Evolutionary conservation across 441 rosid species (phyloP), one percentile per base, ranked within the genome.

Genomic region (Capsella rubella): DNA sequence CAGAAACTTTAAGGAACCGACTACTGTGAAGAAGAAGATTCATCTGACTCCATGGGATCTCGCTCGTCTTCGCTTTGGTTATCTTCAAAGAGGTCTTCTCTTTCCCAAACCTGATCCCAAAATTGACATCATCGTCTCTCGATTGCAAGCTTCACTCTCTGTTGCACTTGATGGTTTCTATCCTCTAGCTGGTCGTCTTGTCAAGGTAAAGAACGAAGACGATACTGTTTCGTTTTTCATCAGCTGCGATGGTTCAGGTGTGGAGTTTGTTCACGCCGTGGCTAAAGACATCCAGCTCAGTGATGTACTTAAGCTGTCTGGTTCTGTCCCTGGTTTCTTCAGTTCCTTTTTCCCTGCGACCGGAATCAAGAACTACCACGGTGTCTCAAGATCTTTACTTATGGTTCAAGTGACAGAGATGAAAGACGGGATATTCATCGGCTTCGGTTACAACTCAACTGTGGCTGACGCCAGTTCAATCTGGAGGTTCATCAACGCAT

Each of bases 341-440:
- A 43, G 54, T 34, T 61, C 72, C 0, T 74, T 82, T 52, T 86
- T 82, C 56, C 78, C 80, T 1, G 68, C 80, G 0, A 82, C 77
- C 1, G 85, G 81, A 0, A 6, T 76, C 40, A 70, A 47, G 66
- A 80, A 71, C 73, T 49, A 32, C 6, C 47, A 80, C 2, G 85
- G 81, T 3, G 61, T 54, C 13, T 59, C 71, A 5, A 75, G 82
- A 9, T 80, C 88, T 5, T 55, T 83, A 28, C 74, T 87, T 8
- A 79, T 74, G 42, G 80, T 87, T 47, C 90, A 84, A 71, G 80
- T 84, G 4, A 83, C 85, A 0, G 85, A 84, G 69, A 68, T 83
- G 15, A 68, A 53, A 0, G 87, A 82, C 57, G 87, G 88, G 0
- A 15, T 83, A 2, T 86, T 83, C 13, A 31, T 84, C 7, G 83